phyloP scores from a whole-genome alignment of 805 yeast genomes.

The Wickerhamomyces bisporus region DNA sequence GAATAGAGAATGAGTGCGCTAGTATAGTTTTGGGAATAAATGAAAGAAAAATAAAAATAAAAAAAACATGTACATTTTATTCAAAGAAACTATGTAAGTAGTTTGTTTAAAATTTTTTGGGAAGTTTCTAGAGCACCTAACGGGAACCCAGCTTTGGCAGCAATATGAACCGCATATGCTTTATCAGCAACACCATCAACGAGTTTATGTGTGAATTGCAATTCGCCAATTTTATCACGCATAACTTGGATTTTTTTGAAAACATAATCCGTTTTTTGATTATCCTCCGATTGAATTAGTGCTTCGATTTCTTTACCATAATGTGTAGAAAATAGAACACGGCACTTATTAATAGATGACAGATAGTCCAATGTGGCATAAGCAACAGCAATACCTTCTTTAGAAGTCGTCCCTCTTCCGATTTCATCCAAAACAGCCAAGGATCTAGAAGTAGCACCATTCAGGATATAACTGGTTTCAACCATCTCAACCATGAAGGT shows the following conservation, averaged over 20 bases:
- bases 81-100: background rate
- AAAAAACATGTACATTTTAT: constrained; percentile 1
- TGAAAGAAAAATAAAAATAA: no score
- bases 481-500: constrained; percentile 97
- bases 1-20: background rate
- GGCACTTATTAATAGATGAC: constrained; percentile 62
- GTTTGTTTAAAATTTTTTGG: constrained; percentile 38
- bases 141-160: constrained; percentile 91
- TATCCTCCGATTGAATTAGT: constrained; percentile 47
- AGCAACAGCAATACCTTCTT: constrained; percentile 96
- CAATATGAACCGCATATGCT: constrained; percentile 96
- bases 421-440: constrained; percentile 91
- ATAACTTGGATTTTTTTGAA: constrained; percentile 52
- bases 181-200: constrained; percentile 90
- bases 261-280: constrained; percentile 69
- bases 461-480: constrained; percentile 82
- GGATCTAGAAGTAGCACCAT: constrained; percentile 73
- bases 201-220: constrained; percentile 78
- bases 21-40: no score
- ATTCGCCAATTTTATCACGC: constrained; percentile 40
- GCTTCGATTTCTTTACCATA: constrained; percentile 83
- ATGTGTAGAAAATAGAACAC: constrained; percentile 92
- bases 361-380: constrained; percentile 90
- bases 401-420: constrained; percentile 75
- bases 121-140: constrained; percentile 84